A percentile compares a stretch with the other conserved stretches of the same genome.
Conservation (phyloP, 2,329 filamentous ascomycete genomes). For the Emergomyces orientalis region DNA sequence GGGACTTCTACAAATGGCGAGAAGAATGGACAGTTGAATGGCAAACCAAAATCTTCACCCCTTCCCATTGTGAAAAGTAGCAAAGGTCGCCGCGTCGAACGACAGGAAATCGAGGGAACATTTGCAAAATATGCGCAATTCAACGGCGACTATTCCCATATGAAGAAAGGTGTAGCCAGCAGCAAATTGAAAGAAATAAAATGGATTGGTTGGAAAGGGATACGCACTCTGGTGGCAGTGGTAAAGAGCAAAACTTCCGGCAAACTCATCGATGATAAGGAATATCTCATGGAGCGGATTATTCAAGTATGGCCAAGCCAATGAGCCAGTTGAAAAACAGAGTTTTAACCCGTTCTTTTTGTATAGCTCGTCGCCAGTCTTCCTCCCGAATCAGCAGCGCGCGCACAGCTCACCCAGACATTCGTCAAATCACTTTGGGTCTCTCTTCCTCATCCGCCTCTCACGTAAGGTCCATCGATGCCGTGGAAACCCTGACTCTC, state of each 20-base stretch:
- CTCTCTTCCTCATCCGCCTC: slow-evolving; percentile 61
- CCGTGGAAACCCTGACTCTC: slow-evolving; percentile 19
- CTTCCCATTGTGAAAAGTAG: not conserved
- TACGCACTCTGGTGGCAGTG: slow-evolving; percentile 54
- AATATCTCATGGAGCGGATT: slow-evolving; percentile 64
- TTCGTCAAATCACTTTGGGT: slow-evolving; percentile 64
- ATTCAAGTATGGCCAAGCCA: slow-evolving; percentile 42
- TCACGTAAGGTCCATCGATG: slow-evolving; percentile 44
- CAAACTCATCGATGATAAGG: slow-evolving; percentile 61
- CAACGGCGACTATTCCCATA: slow-evolving; percentile 54
- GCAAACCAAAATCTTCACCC: slow-evolving; percentile 2
- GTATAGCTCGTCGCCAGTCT: slow-evolving; percentile 54
- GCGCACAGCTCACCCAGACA: slow-evolving; percentile 54
- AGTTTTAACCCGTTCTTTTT: not conserved
- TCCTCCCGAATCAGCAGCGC: slow-evolving; percentile 52
- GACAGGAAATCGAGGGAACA: slow-evolving; percentile 32
- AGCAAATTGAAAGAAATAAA: slow-evolving; percentile 50
- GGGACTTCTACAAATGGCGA: not conserved
- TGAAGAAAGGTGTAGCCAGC: slow-evolving; percentile 40
- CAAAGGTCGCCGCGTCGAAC: slow-evolving; percentile 26
- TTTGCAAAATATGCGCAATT: slow-evolving; percentile 40
- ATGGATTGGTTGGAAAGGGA: slow-evolving; percentile 47
- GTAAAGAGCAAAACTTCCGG: slow-evolving; percentile 56
- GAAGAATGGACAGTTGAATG: not conserved
- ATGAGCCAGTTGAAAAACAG: not conserved